A percentile compares a stretch with the other conserved stretches of the same genome.
phyloP scores from a whole-genome alignment of 108 stramenopile genomes.

The Discostella stelligeroides region DNA sequence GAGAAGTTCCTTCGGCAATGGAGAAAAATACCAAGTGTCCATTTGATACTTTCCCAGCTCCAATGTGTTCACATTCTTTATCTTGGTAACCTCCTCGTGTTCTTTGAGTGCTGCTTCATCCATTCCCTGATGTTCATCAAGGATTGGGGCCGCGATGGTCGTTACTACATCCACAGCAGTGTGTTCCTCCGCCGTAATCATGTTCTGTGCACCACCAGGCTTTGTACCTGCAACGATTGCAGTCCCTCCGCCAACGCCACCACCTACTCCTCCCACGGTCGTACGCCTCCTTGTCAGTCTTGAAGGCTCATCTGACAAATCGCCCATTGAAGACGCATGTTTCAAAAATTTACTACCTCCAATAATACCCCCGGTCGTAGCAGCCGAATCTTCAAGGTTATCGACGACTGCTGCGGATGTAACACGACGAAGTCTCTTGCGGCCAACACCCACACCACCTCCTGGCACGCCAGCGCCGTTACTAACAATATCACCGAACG shows the following conservation, averaged over 20 bases:
- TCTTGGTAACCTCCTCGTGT: conserved; percentile 99
- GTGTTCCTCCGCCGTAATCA: conserved; percentile 51
- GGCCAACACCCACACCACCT: background rate
- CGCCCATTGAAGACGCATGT: background rate
- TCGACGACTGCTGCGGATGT: background rate
- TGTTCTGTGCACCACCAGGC: conserved; percentile 3
- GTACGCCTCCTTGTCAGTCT: background rate
- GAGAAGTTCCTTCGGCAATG: conserved; percentile 95
- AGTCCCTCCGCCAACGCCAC: background rate
- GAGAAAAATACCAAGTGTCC: conserved; percentile 99
- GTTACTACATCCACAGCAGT: conserved; percentile 78
- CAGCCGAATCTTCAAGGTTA: conserved; percentile 10
- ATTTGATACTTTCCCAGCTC: conserved; percentile 91
- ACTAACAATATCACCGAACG: background rate
- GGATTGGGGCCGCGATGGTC: conserved; percentile 84
- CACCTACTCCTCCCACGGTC: background rate
- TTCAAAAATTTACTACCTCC: background rate
- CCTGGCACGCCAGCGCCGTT: conserved; percentile 4
- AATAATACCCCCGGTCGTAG: background rate
- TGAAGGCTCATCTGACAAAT: conserved; percentile 29
- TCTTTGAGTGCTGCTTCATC: conserved; percentile 95
- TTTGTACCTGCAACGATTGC: background rate
- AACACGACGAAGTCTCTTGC: conserved; percentile 14
- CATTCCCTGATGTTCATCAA: conserved; percentile 98
- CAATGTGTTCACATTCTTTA: conserved; percentile 93